Evolutionary conservation across 495 filamentous ascomycete species (phyloP), one percentile per base, ranked within the genome.

Genomic region (Penicillium simplicissimum): DNA sequence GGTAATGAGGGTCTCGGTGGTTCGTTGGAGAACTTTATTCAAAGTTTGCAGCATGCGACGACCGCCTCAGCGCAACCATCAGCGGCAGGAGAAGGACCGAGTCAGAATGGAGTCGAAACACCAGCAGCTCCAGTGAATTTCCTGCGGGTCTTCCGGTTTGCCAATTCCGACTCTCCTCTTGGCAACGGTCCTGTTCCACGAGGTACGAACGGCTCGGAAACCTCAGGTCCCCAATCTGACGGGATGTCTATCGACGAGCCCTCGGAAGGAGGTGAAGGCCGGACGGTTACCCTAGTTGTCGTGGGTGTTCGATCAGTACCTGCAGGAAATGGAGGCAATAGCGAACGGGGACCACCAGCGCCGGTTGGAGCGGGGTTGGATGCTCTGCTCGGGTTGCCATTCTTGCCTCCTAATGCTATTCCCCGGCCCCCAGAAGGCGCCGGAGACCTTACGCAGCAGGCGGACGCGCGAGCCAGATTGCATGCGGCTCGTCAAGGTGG

Each of bases 231-330:
- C 9, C 53, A 61, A 14, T 53, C 59, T 5, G 73, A 76, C 55
- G 67, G 66, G 45, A 71, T 79, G 65, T 76, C 79, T 57, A 62
- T 75, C 48, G 77, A 82, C 43, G 78, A 79, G 37, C 72, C 78
- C 52, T 57, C 72, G 21, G 83, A 84, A 48, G 78, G 73, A n/a
- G 55, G 62, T 21, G 87, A 88, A 57, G 86, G 82, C 13, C 80
- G 87, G 15, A 87, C 84, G 61, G 85, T 90, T 15, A 87, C 87
- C 8, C 78, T 90, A 55, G 87, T 90, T 34, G 84, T 91, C 42
- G 88, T 92, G 47, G 89, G 89, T 10, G 89, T 92, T 42, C 80
- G 88, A 34, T 89, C 87, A 11, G 87, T 90, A 38, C 83, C 83
- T 17, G 79, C 86, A 15, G 76, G 81, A 42, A 81, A 75, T 55